Base-by-base conservation (phyloP, 768 basidiomycete genomes). In the Boletus rex-veris region DNA sequence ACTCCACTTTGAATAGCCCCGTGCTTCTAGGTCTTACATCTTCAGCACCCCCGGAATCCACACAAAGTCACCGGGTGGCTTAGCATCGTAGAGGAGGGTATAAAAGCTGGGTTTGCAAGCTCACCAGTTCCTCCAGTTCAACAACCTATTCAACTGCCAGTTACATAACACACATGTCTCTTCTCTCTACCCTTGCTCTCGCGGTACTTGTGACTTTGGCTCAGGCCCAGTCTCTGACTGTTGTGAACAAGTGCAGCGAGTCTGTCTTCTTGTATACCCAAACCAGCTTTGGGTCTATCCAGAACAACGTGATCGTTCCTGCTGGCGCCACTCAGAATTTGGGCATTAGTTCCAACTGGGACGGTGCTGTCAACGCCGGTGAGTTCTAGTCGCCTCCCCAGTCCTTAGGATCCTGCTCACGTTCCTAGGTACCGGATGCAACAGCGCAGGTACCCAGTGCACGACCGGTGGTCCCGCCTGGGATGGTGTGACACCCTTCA, bases 271-370 rank as follows among this genome's bases (percentile, higher is more conserved):
- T 73, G 36, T 64, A 42, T 24, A 73, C 69, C 0, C 61, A 65
- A 54, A 71, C 37, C 19, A 71, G 69, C 49, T 70, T 35, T 14
- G 69, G 69, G 31, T 40, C 21, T 30, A 61, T 71, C 43, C 7
- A 28, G 2, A 73, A 68, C 60, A 48, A 71, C 31, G 58, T 72
- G 37, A 58, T 46, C 33, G 52, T 71, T 18, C 52, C 35, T 36
- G 51, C 56, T 21, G 71, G 65, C 18, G 58, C 48, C 21, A 68
- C 58, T 31, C 18, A 30, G 38, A 61, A 73, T 64, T 7, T 68
- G 58, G 67, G 62, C 33, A 69, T 69, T 10, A 71, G 64, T 37
- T 59, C 62, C 45, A 49, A 69, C 63, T 69, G 67, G 67, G 67
- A 67, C 5, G 67, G 67, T 40, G 63, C 67, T 18, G 12, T 69